Evolutionary conservation across 768 basidiomycete species (phyloP).

Genomic region (Neoboletus magnificus): DNA sequence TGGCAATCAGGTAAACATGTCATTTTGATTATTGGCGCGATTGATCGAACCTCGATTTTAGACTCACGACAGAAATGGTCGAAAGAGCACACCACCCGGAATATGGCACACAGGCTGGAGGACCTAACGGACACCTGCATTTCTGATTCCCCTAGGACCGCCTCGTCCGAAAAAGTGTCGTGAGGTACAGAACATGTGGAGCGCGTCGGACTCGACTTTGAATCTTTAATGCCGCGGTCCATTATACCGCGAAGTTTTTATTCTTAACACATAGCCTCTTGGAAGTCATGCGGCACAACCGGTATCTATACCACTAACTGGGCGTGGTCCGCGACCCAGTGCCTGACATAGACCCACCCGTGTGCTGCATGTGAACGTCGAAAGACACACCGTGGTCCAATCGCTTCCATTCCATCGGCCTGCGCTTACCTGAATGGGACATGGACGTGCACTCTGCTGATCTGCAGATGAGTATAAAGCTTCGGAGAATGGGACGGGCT

Average conservation of each 20-base stretch:
- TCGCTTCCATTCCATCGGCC: constrained; percentile 3
- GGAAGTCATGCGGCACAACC: constrained; percentile 6
- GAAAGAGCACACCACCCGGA: background rate
- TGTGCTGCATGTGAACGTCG: constrained; percentile 7
- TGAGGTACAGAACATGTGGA: background rate
- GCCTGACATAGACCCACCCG: constrained; percentile 1
- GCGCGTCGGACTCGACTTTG: background rate
- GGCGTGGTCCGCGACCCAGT: constrained; percentile 9
- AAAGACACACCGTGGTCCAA: background rate
- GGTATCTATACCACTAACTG: constrained; percentile 11
- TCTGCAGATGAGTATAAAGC: constrained; percentile 17
- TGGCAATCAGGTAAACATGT: background rate
- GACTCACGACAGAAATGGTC: background rate
- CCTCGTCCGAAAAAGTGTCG: background rate
- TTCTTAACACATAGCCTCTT: background rate
- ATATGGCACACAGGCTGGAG: background rate
- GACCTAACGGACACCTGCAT: background rate
- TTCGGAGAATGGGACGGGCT: background rate
- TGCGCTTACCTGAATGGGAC: background rate
- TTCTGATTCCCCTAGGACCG: background rate
- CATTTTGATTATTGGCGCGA: background rate
- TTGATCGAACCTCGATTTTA: background rate
- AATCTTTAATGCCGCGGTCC: background rate
- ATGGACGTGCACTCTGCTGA: background rate
- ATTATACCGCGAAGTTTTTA: constrained; percentile 4